Evolutionary conservation across 2,329 filamentous ascomycete genomes (phyloP), one percentile per base, ranked within the genome.

Genomic region (Hypoxylon rubiginosum): DNA sequence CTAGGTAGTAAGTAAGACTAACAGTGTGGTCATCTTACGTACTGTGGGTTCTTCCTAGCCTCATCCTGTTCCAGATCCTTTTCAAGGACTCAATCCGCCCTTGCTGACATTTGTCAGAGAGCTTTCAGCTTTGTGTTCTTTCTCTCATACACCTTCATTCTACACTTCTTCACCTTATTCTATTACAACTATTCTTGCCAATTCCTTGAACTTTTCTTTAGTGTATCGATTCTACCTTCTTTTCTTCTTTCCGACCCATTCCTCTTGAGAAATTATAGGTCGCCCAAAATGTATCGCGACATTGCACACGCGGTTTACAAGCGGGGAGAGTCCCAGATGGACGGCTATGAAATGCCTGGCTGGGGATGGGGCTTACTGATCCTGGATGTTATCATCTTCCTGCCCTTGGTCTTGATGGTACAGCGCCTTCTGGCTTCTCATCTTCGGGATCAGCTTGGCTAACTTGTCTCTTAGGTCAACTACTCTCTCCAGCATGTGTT

Each of bases 401-500:
- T 85, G 10, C 84, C 84, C 36, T 19, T 82, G 26, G 64, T 82
- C 36, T 6, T 85, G 56, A 70, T 82, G 46, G 83, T 86, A 78
- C 68, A 80, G 10, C 15, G 32, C 19, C 17, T 13, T 13, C 52
- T 19, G 26, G 26, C 15, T 17, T 26, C 15, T 32, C 17, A 41
- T n/a, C 13, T 48, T 2, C n/a, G 17, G 17, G 4, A 21, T 26
- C 26, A 46, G 19, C 34, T 45, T 53, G 1, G 58, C 73, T 73
- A 64, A 72, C 66, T 39, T 55, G 39, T 4, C 21, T n/a, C 26
- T 53, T 26, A 87, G 84, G 70, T 83, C 66, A 72, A 76, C 59
- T 89, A 89, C 78, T 85, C 85, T 9, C 75, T 88, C 53, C 75
- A 79, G 57, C 77, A 78, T 60, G 74, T 89, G 72, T 86, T 83